phyloP scores from a whole-genome alignment of 176 grass and related monocot genomes.

The Rhynchospora tenuis region DNA sequence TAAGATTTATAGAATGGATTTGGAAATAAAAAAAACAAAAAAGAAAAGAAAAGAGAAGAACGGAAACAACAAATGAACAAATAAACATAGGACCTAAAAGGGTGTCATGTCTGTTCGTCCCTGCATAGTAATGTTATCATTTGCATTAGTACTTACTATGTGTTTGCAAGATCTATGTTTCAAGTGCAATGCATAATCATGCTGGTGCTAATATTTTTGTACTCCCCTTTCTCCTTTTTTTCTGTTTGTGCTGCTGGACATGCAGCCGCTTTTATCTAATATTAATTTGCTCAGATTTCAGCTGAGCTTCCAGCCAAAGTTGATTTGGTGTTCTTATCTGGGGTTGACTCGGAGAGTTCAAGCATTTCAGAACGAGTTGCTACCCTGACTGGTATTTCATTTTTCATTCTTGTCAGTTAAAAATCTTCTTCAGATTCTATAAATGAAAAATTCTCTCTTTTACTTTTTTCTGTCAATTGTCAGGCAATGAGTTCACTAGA shows the following conservation, averaged over 20 bases:
- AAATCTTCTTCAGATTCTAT: background rate
- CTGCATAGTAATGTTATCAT: background rate
- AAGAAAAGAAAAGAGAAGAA: background rate
- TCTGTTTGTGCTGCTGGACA: conserved; percentile 1
- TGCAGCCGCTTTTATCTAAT: conserved; percentile 16
- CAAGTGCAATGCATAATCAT: background rate
- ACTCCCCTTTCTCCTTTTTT: background rate
- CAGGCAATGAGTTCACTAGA: conserved; percentile 57
- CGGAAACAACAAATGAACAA: background rate
- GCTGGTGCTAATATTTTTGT: background rate
- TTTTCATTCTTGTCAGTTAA: conserved; percentile 5
- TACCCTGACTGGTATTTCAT: conserved; percentile 63
- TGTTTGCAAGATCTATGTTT: background rate
- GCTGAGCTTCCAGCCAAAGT: conserved; percentile 52
- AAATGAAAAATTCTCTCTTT: conserved; percentile 12
- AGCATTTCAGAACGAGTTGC: conserved; percentile 46
- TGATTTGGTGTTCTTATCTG: conserved; percentile 85
- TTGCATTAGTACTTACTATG: background rate
- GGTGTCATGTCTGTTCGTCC: background rate
- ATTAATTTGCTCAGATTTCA: conserved; percentile 49
- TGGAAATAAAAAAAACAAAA: background rate
- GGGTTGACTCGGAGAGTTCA: conserved; percentile 32
- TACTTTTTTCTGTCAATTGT: conserved; percentile 22
- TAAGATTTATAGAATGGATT: background rate
- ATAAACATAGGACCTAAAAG: background rate